Base-by-base conservation (phyloP, 2,329 filamentous ascomycete genomes). In the Colletotrichum sp. region DNA sequence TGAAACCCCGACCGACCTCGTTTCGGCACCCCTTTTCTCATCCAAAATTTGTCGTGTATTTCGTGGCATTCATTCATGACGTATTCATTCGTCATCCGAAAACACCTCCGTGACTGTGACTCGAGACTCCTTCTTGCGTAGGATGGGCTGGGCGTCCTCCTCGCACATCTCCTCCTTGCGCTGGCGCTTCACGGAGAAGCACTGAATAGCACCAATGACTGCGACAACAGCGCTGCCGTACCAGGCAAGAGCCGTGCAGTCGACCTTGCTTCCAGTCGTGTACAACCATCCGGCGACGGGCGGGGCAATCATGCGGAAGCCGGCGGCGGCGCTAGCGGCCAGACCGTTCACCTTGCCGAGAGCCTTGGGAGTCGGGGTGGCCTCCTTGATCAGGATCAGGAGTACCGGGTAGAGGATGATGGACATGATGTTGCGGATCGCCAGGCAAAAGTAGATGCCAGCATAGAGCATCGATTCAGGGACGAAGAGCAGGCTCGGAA, bases 311-410 rank as follows among this genome's bases (percentile, higher is more conserved):
- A 94, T 95, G 72, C 93, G 88, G 79, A 91, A 94, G 8, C 90
- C 91, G 8, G 92, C 92, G 30, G 91, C 91, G 4, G 91, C 92
- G 73, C 91, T 93, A 67, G 92, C 92, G 27, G 92, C 91, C 59
- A 94, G 83, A 6, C 92, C 92, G 76, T 94, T 94, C 79, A 94
- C 90, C 79, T 89, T 92, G 68, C 92, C 92, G 52, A 93, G 85
- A 8, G 91, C 88, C 57, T 85, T 86, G 8, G 87, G 84, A 36
- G 86, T 88, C 3, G 91, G 91, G 1, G 91, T 92, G 3, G 91
- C 91, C 80, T 93, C 91, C 83, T 94, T 94, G 86, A 94, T 90
- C 36, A 93, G 86, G 78, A 94, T 94, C 60, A 94, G 86, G 48
- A 94, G 87, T 7, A 93, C 86, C 4, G 92, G 92, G 80, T 93